Evolutionary conservation across 768 basidiomycete species (phyloP).

Genomic region (Candolleomyces aberdarensis): DNA sequence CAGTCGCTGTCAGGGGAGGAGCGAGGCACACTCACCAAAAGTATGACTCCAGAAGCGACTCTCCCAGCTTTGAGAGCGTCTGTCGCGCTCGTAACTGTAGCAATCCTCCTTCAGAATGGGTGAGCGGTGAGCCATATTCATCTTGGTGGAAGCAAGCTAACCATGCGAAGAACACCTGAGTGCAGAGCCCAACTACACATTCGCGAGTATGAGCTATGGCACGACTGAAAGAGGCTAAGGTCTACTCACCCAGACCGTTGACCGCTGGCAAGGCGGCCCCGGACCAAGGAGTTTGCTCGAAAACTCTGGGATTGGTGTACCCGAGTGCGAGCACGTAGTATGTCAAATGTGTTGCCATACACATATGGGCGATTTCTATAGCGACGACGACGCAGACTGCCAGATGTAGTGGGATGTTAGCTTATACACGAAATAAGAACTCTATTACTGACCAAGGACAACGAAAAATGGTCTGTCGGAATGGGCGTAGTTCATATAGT

Average conservation of each 20-base stretch:
- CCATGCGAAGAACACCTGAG: not conserved
- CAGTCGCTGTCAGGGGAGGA: not conserved
- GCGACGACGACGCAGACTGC: not conserved
- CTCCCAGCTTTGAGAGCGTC: not conserved
- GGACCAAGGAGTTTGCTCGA: not conserved
- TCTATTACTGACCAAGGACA: not conserved
- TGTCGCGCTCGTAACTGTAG: no score
- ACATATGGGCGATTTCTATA: not conserved
- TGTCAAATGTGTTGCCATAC: not conserved
- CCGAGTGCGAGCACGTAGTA: not conserved
- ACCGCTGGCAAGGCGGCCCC: not conserved
- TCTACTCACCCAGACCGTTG: not conserved
- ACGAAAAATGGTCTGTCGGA: not conserved
- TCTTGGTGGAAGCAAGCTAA: not conserved
- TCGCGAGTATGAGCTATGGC: not conserved
- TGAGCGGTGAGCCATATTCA: not conserved
- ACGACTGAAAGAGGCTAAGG: no score
- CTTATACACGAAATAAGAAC: not conserved
- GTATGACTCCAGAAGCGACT: not conserved
- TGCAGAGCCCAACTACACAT: not conserved
- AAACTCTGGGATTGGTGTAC: not conserved
- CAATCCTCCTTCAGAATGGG: no score
- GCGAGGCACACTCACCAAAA: not conserved
- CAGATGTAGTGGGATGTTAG: not conserved
- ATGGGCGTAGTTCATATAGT: not conserved